These are phyloP conservation scores for Millerozyma miso DNA, from an alignment of 805 yeast genomes.

Conservation along the genomic window DNA sequence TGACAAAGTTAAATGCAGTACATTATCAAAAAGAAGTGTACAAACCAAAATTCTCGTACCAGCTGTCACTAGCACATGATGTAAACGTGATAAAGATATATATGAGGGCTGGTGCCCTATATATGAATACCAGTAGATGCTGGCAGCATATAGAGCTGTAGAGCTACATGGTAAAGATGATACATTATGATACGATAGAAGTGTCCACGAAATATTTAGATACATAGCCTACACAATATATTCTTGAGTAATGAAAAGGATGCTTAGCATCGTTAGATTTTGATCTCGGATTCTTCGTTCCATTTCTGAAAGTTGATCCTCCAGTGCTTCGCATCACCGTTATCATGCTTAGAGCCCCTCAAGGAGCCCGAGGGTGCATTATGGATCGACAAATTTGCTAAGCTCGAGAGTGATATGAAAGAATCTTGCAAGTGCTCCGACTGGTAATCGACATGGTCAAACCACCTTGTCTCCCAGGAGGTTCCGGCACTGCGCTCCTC, in stretches of 20 bases:
- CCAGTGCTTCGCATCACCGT: conserved; percentile 60
- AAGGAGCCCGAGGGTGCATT: conserved; percentile 67
- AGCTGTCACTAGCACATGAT: neutral
- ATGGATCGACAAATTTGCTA: conserved; percentile 54
- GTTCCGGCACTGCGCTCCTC: conserved; percentile 61
- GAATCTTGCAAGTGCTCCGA: conserved; percentile 19
- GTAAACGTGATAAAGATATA: neutral
- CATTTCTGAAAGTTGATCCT: conserved; percentile 55
- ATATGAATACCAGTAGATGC: too few species aligned
- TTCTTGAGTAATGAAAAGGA: neutral
- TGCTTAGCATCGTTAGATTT: conserved; percentile 22
- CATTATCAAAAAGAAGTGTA: neutral
- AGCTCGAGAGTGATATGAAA: conserved; percentile 33
- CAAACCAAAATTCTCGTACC: neutral
- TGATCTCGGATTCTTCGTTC: conserved; percentile 58
- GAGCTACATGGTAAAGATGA: too few species aligned
- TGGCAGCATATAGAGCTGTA: too few species aligned
- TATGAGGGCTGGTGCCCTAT: too few species aligned
- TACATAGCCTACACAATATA: neutral
- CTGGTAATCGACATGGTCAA: conserved; percentile 40
- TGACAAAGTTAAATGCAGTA: conserved; percentile 3
- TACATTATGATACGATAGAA: neutral
- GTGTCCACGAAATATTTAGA: neutral
- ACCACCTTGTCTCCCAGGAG: conserved; percentile 82
- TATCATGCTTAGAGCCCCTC: conserved; percentile 53